Percentiles rank a stretch among this genome's conserved stretches.
Conservation (phyloP, 225 moss, liverwort and hornwort species). For the Marchantia paleacea region DNA sequence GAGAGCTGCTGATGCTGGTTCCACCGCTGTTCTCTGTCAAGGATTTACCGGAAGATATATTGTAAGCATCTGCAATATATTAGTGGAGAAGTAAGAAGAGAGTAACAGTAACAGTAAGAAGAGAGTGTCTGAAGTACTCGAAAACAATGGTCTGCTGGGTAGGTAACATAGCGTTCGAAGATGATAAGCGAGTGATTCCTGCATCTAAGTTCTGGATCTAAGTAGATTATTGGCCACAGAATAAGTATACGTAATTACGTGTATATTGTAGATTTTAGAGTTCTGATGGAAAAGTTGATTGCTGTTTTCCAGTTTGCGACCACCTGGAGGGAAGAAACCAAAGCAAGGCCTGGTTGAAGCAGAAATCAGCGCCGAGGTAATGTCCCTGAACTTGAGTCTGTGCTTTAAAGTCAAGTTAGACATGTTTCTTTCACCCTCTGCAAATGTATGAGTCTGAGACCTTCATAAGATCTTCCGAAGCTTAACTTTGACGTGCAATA, state of each 20-base stretch:
- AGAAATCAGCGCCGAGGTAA: slow-evolving; percentile 1
- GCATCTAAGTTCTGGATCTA: no score
- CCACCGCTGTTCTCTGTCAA: slow-evolving; percentile 96
- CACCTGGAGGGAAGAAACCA: slow-evolving; percentile 31
- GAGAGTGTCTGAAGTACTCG: no score
- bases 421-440: background rate
- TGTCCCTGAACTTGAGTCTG: background rate
- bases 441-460: background rate
- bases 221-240: no score
- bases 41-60: slow-evolving; percentile 94
- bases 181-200: no score
- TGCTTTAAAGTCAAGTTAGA: background rate
- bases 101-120: no score
- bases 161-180: no score
- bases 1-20: slow-evolving; percentile 91
- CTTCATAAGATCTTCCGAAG: no score
- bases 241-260: no score
- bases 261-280: no score
- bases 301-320: slow-evolving; percentile 26
- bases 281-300: background rate
- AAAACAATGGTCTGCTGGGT: no score
- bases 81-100: background rate
- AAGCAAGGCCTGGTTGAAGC: slow-evolving; percentile 8
- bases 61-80: slow-evolving; percentile 35
- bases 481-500: background rate